Base-by-base conservation (phyloP, 495 filamentous ascomycete species). In the Hyaloscypha bicolor region DNA sequence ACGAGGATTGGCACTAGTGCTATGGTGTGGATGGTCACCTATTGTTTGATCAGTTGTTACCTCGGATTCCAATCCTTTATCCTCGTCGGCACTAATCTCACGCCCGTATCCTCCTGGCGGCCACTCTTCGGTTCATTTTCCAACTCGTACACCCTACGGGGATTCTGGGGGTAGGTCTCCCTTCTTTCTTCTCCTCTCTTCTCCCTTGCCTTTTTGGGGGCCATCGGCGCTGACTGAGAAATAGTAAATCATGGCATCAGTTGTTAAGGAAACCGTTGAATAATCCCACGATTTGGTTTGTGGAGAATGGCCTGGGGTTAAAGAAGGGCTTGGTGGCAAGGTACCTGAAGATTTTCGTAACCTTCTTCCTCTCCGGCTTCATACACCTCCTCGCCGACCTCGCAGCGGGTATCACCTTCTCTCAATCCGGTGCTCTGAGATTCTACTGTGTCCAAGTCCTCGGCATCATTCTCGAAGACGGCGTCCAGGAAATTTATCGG, bases 401-500 rank as follows among this genome's bases (percentile, higher is more conserved):
- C 19, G 1, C 51, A 1, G 9, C 19, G 8, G 9, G 19, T 6
- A 11, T 29, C 19, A 6, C 19, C 19, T n/a, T 55, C 51, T n/a
- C 25, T 0, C 8, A 11, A 6, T 55, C 29, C 21, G 8, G 75
- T 9, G 60, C 76, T 0, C 66, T 80, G n/a, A 42, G 25, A 2
- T 78, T 75, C 45, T 81, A 79, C 55, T 30, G 60, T 9, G 64
- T 64, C n/a, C 72, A 75, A 30, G 63, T 62, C 32, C 9, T 80
- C 30, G 77, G 72, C 9, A 69, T 76, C 56, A 72, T 79, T 57
- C 68, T 76, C 19, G 79, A 80, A 64, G 76, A 77, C 52, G 68
- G 57, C 5, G 60, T 77, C 19, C 70, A 75, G 53, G 42, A 25
- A 29, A 12, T 59, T 9, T 59, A 59, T 31, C 56, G 25, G 11